Evolutionary conservation across 2,329 filamentous ascomycete genomes (phyloP).

Genomic region (Didymella exigua): DNA sequence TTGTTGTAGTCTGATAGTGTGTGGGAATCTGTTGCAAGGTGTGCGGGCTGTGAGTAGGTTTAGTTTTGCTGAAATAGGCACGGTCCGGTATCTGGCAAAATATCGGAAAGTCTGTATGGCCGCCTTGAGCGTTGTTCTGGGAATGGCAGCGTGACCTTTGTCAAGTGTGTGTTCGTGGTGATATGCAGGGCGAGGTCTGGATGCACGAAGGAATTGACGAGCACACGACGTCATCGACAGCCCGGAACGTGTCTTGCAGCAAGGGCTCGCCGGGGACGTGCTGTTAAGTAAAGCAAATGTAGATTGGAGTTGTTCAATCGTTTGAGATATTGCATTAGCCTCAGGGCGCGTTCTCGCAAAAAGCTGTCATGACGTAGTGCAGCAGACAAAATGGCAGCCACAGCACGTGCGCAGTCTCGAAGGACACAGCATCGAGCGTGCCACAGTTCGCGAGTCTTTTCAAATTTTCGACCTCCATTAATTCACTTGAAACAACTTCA

Average conservation of each 20-base stretch:
- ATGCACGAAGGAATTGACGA: conserved; percentile 12
- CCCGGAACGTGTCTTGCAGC: conserved; percentile 1
- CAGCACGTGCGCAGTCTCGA: conserved; percentile 11
- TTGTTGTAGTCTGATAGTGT: neutral
- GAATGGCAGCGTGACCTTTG: conserved; percentile 4
- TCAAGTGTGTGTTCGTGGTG: conserved; percentile 10
- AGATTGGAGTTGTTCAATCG: neutral
- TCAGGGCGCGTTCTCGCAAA: neutral
- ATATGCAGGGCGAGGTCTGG: conserved; percentile 11
- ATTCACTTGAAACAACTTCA: neutral
- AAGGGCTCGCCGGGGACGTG: neutral
- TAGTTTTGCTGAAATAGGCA: neutral
- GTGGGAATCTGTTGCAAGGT: neutral
- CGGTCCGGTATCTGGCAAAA: neutral
- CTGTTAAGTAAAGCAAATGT: neutral
- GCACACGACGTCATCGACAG: conserved; percentile 35
- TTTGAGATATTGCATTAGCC: neutral
- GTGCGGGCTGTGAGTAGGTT: neutral
- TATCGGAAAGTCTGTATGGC: neutral
- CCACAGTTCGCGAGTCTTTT: neutral
- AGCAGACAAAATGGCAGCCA: neutral
- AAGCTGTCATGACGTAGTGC: conserved; percentile 16
- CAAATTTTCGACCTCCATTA: neutral
- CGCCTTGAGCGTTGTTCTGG: neutral
- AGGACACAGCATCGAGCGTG: neutral